Evolutionary conservation across 2,329 filamentous ascomycete species (phyloP), one percentile per base, ranked within the genome.

Genomic region (Sporothrix inflata): DNA sequence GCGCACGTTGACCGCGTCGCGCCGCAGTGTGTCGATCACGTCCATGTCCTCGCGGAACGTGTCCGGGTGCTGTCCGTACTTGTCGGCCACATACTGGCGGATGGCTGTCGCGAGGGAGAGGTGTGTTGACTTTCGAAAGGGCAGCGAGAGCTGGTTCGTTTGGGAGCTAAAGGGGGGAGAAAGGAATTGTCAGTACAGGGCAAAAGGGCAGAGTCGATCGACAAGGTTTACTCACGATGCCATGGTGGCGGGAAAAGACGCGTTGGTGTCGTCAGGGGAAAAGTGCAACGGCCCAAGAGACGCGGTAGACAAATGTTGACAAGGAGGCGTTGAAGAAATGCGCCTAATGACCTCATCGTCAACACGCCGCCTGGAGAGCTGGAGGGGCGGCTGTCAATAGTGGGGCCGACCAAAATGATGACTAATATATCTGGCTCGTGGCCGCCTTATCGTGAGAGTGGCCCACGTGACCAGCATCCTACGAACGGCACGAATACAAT

Each of bases 21-120:
- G 88, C 5, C 96, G 91, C 72, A 98, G 84, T 66, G 89, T 85
- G 79, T 98, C 94, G 78, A 99, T 94, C 75, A 92, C 88, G 79
- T 94, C 90, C 73, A 90, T 89, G 83, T 99, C 96, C 75, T 93
- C 88, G 75, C 90, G 89, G 82, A 99, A 99, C 91, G 97, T 97
- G 81, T 98, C 94, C 45, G 96, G 95, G 80, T 97, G 95, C 81
- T 99, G 96, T 82, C 98, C 95, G 91, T 98, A 98, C 86, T 98
- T 98, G 81, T 90, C 91, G 74, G 94, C 97, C 79, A 99, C 98
- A 84, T 99, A 98, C 80, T 96, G 91, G 75, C 93, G 94, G 80
- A 99, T 94, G 67, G 94, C 92, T 74, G 89, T 86, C 71, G 93
- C 92, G 74, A 98, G 87, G 73, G 91, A 92, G 53, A 97, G 86